A percentile compares a stretch with the other conserved stretches of the same genome.
phyloP scores from a whole-genome alignment of 495 filamentous ascomycete species.

The Daldinia childiae region DNA sequence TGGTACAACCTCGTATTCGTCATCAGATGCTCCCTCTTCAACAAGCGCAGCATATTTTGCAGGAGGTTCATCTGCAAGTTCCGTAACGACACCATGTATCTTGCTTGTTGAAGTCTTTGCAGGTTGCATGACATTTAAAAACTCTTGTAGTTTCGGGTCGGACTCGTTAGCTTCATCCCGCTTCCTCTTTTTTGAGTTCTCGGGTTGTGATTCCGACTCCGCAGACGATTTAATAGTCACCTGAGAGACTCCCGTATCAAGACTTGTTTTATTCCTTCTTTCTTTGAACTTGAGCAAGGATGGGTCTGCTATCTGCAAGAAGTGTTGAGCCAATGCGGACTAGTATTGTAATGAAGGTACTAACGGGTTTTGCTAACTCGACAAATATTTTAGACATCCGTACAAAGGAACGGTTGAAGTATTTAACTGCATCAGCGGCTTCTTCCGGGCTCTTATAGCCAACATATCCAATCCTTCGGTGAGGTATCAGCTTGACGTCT shows the following conservation, averaged over 20 bases:
- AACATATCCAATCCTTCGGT: conserved; percentile 93
- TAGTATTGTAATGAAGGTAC: conserved; percentile 38
- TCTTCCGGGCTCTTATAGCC: conserved; percentile 87
- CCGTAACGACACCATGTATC: conserved; percentile 54
- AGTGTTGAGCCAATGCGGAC: conserved; percentile 10
- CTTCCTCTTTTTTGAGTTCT: conserved; percentile 60
- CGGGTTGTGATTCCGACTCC: conserved; percentile 26
- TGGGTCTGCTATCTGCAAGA: conserved; percentile 47
- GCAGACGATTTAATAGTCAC: conserved; percentile 30
- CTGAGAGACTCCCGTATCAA: conserved; percentile 44
- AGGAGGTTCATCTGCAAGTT: conserved; percentile 61
- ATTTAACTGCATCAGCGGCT: conserved; percentile 83
- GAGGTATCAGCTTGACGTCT: conserved; percentile 87
- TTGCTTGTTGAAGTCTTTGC: conserved; percentile 73
- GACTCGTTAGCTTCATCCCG: conserved; percentile 59
- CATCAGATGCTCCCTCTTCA: conserved; percentile 65
- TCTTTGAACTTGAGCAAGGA: conserved; percentile 34
- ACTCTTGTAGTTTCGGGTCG: conserved; percentile 87
- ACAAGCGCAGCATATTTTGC: conserved; percentile 57
- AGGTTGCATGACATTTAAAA: conserved; percentile 80
- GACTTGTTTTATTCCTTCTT: conserved; percentile 36
- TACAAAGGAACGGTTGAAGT: conserved; percentile 94
- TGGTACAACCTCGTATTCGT: conserved; percentile 71
- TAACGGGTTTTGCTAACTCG: conserved; percentile 87
- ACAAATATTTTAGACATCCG: conserved; percentile 95